phyloP scores from a whole-genome alignment of 345 rosid genomes.

The Rhodomyrtus tomentosa region DNA sequence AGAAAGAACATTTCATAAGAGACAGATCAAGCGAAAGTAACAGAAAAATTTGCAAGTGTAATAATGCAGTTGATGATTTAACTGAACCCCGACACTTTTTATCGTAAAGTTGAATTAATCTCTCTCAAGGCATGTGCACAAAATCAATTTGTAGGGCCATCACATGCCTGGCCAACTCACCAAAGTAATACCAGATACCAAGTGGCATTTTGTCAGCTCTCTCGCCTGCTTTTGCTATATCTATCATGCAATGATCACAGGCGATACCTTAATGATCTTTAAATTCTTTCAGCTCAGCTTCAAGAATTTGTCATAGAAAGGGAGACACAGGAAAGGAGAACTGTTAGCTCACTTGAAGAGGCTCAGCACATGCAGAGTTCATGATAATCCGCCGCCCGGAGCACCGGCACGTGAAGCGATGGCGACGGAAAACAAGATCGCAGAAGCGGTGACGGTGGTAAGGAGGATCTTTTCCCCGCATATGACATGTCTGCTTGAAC shows the following conservation, averaged over 20 bases:
- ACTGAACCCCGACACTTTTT: background rate
- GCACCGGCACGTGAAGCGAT: constrained; percentile 10
- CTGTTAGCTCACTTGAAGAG: background rate
- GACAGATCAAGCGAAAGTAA: background rate
- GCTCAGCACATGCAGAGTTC: background rate
- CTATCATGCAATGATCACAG: constrained; percentile 14
- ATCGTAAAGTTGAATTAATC: background rate
- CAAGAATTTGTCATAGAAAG: background rate
- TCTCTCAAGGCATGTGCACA: constrained; percentile 14
- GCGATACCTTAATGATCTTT: background rate
- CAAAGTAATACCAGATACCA: constrained; percentile 16
- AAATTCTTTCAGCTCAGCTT: background rate
- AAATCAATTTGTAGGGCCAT: constrained; percentile 29
- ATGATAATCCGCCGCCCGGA: background rate
- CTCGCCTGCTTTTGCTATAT: constrained; percentile 17
- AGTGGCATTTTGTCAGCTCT: constrained; percentile 37
- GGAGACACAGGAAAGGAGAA: background rate
- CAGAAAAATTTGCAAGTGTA: background rate
- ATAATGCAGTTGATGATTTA: background rate
- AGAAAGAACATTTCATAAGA: background rate
- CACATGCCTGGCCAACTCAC: constrained; percentile 42
- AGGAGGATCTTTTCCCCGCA: background rate
- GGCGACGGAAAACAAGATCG: constrained; percentile 48
- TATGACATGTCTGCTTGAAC: background rate
- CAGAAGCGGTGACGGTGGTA: constrained; percentile 30